Evolutionary conservation across 257 asterid genomes (phyloP).

Genomic region (Solanum clarkiae): DNA sequence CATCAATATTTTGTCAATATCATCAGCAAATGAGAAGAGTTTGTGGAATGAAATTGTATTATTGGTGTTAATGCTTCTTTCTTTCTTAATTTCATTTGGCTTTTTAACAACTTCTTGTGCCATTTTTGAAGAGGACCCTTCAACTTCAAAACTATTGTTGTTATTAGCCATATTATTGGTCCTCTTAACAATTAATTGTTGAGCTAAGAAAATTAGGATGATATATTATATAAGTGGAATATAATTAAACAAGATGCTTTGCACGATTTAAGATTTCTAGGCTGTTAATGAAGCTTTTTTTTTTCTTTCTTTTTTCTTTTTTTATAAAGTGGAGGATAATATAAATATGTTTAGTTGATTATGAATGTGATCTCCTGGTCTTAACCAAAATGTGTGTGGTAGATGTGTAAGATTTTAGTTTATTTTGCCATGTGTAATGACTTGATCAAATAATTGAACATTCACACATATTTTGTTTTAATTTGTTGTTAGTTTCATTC

Average conservation of each 20-base stretch:
- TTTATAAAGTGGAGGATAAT: too few species aligned
- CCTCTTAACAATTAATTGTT: background rate
- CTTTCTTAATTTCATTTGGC: background rate
- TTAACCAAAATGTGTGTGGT: too few species aligned
- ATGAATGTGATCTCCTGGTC: too few species aligned
- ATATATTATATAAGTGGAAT: background rate
- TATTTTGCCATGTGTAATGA: too few species aligned
- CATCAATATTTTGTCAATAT: conserved; percentile 38
- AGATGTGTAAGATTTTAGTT: too few species aligned
- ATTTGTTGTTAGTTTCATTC: too few species aligned
- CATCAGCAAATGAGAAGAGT: conserved; percentile 52
- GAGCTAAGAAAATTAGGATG: background rate
- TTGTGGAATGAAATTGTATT: conserved; percentile 30
- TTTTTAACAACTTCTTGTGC: background rate
- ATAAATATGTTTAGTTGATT: background rate
- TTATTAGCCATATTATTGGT: background rate
- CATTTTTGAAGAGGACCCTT: background rate
- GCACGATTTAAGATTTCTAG: background rate
- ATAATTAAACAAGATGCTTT: background rate
- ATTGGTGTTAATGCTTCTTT: background rate
- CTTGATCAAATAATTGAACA: too few species aligned
- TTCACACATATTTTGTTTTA: too few species aligned
- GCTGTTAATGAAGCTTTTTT: background rate
- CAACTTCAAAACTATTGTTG: background rate
- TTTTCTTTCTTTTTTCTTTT: too few species aligned